Base-by-base conservation (phyloP, 495 filamentous ascomycete species). In the Penicillium paxilli region DNA sequence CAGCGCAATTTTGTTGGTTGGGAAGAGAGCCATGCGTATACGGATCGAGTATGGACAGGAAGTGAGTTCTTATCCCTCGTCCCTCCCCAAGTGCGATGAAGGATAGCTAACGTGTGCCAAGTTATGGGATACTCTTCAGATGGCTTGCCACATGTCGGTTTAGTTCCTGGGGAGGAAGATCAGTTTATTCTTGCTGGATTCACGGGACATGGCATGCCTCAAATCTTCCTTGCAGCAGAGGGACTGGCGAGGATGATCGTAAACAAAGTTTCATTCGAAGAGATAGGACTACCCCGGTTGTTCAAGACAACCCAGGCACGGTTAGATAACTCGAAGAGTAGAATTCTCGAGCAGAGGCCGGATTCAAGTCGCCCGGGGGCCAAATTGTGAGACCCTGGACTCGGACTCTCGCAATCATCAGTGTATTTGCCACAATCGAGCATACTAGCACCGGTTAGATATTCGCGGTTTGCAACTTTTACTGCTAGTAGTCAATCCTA, bases 31-130 rank as follows among this genome's bases (percentile, higher is more conserved):
- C 55, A 60, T 42, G 73, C 71, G 5, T 61, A 75, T 35, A 66
- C 71, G 3, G 73, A 80, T 24, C 63, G 66, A 1, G 70, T 80
- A 2, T 84, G 80, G 81, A 80, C 78, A 11, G 80, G 79, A 0
- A 80, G 79, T 68, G 73, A 61, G 77, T 68, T 24, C 52, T 47
- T 30, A 48, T 57, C 37, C 59, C 49, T 54, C 19, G 19, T 16
- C 33, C 37, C 5, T 22, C 17, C 7, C 47, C 41, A 35, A n/a
- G 16, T 20, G 12, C 10, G 30, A 46, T 46, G 25, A 20, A 11
- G 14, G 33, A 47, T 44, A 54, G 11, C 40, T 56, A 48, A 52
- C 11, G 7, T 22, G n/a, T 35, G 19, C 14, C 45, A 32, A 74
- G 66, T 74, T 37, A 73, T 73, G 69, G 68, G 66, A 19, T 72